Base-by-base conservation (phyloP, 2,329 filamentous ascomycete species). In the Fusarium tricinctum region DNA sequence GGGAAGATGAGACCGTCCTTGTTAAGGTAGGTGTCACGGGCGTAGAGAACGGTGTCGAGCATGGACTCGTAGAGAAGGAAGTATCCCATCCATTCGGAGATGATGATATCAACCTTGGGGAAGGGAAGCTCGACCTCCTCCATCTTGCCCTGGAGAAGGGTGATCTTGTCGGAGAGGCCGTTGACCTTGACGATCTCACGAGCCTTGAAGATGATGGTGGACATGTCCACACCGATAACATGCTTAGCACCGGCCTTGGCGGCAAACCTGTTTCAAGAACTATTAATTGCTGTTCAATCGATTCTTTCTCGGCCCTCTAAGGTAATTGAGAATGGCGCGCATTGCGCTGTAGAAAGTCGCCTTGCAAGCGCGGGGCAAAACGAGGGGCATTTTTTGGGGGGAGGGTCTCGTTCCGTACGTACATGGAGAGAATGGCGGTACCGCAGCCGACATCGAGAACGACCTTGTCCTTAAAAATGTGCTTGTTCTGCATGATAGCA, bases 11-110 rank as follows among this genome's bases (percentile, higher is more conserved):
- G 85, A 69, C 95, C 95, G 73, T 92, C 92, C 78, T 92, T 91
- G 68, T 84, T 85, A 64, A 99, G 89, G 81, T 97, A 99, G 79
- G 87, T 91, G 86, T 99, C 96, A 74, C 96, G 91, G 26, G 96
- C 96, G 78, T 97, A 98, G 62, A 99, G 88, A 50, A 99, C 96
- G 32, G 96, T 99, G 84, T 99, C 96, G 77, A 99, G 83, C 96
- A 99, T 99, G 88, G 89, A 92, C 89, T 99, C 96, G 83, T 99
- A 99, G 65, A 99, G 89, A 53, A 99, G 85, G 85, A 98, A 98
- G 85, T 99, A 99, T 33, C 96, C 96, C 96, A 99, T 99, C 96
- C 96, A 99, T 85, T 99, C 96, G 3, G 95, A 98, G 80, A 99
- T 97, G 83, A 99, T 99, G 79, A 99, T 99, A 78, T 99, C 96